Evolutionary conservation across 2,329 filamentous ascomycete genomes (phyloP).

Genomic region (Ophiostoma triangulosporum): DNA sequence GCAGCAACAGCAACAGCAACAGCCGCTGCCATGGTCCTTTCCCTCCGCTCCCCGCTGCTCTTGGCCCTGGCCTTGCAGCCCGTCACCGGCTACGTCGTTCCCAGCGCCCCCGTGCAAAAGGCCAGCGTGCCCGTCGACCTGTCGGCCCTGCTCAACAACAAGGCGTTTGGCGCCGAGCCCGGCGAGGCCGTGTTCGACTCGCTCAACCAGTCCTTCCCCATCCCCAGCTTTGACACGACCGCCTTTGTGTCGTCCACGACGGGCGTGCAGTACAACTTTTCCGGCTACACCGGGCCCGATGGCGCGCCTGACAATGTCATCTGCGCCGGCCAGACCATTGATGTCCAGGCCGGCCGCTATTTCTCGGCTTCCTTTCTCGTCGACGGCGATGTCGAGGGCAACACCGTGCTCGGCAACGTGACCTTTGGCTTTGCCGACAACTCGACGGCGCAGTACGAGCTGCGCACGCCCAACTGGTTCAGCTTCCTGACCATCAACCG

Average conservation of each 20-base stretch:
- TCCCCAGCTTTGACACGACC: background rate
- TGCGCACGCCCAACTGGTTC: constrained; percentile 22
- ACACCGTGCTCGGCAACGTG: constrained; percentile 26
- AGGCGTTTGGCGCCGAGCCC: constrained; percentile 29
- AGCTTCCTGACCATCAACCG: constrained; percentile 18
- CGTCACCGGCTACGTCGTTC: background rate
- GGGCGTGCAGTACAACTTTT: constrained; percentile 28
- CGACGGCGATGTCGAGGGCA: constrained; percentile 24
- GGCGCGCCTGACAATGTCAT: constrained; percentile 28
- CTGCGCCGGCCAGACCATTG: constrained; percentile 23
- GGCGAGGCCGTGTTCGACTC: constrained; percentile 33
- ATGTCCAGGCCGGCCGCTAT: constrained; percentile 3
- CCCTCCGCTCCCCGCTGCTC: background rate
- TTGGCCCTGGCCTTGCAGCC: background rate
- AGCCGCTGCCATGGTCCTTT: background rate
- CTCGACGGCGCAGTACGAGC: constrained; percentile 13
- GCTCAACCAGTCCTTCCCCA: constrained; percentile 28
- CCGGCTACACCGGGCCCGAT: constrained; percentile 24
- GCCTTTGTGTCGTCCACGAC: constrained; percentile 17
- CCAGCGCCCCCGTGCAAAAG: background rate
- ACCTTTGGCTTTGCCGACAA: constrained; percentile 20
- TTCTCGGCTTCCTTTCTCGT: constrained; percentile 10
- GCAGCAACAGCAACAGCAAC: background rate
- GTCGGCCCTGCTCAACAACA: constrained; percentile 30
- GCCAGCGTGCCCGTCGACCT: constrained; percentile 19